phyloP scores from a whole-genome alignment of 2,329 filamentous ascomycete genomes.

The Chrysoporthe puriensis region DNA sequence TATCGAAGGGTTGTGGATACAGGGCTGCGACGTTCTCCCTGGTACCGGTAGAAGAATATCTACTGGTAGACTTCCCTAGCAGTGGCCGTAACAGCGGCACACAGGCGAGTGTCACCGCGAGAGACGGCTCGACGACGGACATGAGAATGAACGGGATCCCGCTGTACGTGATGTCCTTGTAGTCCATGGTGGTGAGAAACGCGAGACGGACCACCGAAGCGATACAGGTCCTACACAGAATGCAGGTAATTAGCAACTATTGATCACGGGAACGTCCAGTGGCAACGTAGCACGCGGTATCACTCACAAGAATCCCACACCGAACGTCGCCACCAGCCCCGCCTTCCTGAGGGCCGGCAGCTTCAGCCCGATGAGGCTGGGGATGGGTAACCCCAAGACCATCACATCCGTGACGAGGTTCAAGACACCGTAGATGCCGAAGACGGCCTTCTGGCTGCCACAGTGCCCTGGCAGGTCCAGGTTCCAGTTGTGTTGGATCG shows the following conservation, averaged over 20 bases:
- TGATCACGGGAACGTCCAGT: background rate
- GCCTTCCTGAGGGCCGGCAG: conserved; percentile 13
- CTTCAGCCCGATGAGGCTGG: conserved; percentile 19
- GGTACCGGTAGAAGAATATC: conserved; percentile 16
- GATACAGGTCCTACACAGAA: conserved; percentile 13
- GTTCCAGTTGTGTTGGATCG: conserved; percentile 38
- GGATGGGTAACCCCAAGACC: conserved; percentile 20
- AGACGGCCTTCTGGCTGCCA: conserved; percentile 30
- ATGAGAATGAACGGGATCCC: conserved; percentile 21
- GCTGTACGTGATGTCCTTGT: conserved; percentile 22
- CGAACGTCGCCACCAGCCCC: conserved; percentile 20
- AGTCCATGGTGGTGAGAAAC: conserved; percentile 22
- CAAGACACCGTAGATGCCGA: conserved; percentile 25
- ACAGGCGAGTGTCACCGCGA: conserved; percentile 45
- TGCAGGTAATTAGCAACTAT: background rate
- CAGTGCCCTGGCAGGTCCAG: conserved; percentile 26
- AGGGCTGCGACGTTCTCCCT: conserved; percentile 12
- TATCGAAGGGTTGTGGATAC: conserved; percentile 1
- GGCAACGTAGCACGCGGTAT: background rate
- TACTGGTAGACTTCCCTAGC: conserved; percentile 32
- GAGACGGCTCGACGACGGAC: conserved; percentile 43
- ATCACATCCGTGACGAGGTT: conserved; percentile 23
- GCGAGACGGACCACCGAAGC: conserved; percentile 17
- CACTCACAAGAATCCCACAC: conserved; percentile 19
- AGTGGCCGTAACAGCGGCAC: conserved; percentile 47